These are phyloP conservation scores for Penicillium daleae DNA, from an alignment of 495 filamentous ascomycete species.

Conservation along the genomic window DNA sequence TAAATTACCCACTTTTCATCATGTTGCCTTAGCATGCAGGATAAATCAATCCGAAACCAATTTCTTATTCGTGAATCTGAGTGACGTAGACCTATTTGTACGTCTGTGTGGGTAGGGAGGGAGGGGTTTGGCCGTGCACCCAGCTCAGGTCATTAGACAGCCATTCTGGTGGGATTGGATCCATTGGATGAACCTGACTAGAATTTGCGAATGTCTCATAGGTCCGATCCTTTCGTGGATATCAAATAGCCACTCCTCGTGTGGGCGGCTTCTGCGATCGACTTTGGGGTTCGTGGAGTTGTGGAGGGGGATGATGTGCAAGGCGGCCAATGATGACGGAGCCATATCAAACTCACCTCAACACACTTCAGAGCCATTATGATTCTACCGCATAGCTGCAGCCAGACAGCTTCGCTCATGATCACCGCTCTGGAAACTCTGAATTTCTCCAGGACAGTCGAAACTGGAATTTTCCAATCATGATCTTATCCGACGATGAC, in stretches of 20 bases:
- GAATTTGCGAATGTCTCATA: not conserved
- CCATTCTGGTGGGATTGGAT: not conserved
- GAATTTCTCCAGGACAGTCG: not conserved
- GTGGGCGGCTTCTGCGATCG: not conserved
- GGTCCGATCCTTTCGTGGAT: not conserved
- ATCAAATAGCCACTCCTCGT: not conserved
- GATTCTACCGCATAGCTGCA: not conserved
- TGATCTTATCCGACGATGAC: not conserved
- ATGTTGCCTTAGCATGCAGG: constrained; percentile 43
- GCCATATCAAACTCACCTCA: constrained; percentile 24
- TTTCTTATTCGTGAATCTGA: constrained; percentile 19
- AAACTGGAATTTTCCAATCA: not conserved
- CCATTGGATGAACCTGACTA: not conserved
- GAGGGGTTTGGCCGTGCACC: not conserved
- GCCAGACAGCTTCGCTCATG: not conserved
- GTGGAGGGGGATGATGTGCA: constrained; percentile 12
- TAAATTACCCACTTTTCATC: constrained; percentile 49
- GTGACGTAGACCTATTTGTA: constrained; percentile 8
- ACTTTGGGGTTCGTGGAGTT: not conserved
- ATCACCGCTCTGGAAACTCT: not conserved
- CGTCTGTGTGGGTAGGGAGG: not conserved
- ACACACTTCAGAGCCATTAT: not conserved
- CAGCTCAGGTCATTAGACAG: not conserved
- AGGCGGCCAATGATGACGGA: constrained; percentile 21
- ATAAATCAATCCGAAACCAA: constrained; percentile 29